Base-by-base conservation (phyloP, 1,139 yeast genomes). In the Pichia sp. region DNA sequence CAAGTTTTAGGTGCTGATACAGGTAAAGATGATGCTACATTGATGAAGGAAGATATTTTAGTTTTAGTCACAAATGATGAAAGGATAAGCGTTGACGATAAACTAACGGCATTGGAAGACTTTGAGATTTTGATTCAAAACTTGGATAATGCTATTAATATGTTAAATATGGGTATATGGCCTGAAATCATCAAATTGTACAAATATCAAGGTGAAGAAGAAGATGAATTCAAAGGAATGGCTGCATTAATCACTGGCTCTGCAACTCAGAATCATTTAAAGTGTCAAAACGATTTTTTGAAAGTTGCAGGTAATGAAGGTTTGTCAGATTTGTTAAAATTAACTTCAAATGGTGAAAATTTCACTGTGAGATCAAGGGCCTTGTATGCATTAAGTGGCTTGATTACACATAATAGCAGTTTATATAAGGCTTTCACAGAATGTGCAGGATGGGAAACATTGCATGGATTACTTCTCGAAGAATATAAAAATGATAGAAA, bases 51-150 rank as follows among this genome's bases (percentile, higher is more conserved):
- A 55, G 77, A 86, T 33, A 76, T 87, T 61, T 59, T 60, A 8
- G 81, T 85, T 16, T 78, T 85, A 6, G 38, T 46, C 5, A 49
- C 52, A n/a, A 61, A 66, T n/a, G 73, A 77, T 57, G 75, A 79
- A n/a, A 81, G 77, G 40, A 81, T 81, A 26, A 72, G 72, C 3
- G 58, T 75, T 33, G 92, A 82, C 41, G 73, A 75, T 57, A 51
- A 47, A 29, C 26, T 51, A 8, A 75, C 78, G 16, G 96, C 97
- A 0, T 74, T 90, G 50, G 97, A 92, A 52, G 87, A 88, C 62
- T 83, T 90, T 57, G 97, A 92, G 62, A 87, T 90, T 94, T 71
- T 92, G 48, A 84, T 92, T 49, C 98, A 92, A 61, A 88, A 88
- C 59, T 66, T 92, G 53, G 98, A 92, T 63, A 92, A 92, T 62